Evolutionary conservation across 805 yeast genomes (phyloP), one percentile per base, ranked within the genome.

Genomic region (Maudiozyma barnettii): DNA sequence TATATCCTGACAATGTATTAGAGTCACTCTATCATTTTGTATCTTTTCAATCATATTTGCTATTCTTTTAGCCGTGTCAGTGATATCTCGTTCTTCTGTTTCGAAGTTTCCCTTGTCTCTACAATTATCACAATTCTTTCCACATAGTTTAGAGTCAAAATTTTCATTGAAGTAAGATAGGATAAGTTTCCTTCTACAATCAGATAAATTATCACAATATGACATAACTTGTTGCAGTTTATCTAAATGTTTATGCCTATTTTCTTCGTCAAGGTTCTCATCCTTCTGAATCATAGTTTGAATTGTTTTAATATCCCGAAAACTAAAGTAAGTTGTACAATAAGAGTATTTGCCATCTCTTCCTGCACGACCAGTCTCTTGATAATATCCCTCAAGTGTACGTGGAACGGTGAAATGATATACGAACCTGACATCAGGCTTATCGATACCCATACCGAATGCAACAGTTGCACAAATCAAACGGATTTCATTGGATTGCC

Each of bases 391-490:
- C 67, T 93, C 99, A 51, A 93, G 70, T 45, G 89, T 87, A 56
- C 96, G 71, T 0, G 99, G 98, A 26, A 93, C 67, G 4, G 93
- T 85, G 52, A 84, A 73, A 66, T 93, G 99, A 40, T 86, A 79
- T 3, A 93, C 99, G 69, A 75, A 91, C 37, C 99, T 71, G 12
- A 93, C 99, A 65, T 93, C 95, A 0, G 97, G 88, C 63, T 93
- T 93, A 67, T 93, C 99, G 49, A 93, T 93, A 43, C 99, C 99
- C 99, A 93, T 93, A 22, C 99, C 99, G 72, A 93, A 93, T 0
- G 99, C 99, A 56, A 93, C 86, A 0, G 99, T 93, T 0, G 99
- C 99, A 69, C 98, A 93, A 12, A 93, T 89, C 0, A 90, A 82
- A 58, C 81, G 83, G 20, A 83, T 69, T 18, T 65, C 63, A 45